Evolutionary conservation across 1,139 yeast species (phyloP).

Genomic region (Geotrichum macrosporum): DNA sequence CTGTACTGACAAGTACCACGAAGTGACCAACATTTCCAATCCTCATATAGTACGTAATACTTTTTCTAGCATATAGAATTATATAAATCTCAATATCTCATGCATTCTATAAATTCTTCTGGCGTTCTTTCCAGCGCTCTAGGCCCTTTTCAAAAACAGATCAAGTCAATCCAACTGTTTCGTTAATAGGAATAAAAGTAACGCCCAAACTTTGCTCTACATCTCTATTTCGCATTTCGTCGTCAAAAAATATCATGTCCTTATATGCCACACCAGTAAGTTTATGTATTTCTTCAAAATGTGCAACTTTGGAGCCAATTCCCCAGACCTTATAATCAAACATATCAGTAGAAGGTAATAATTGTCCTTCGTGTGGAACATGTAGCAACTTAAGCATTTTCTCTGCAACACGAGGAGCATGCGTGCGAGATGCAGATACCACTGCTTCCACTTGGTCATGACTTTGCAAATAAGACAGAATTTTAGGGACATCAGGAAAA

Average conservation of each 20-base stretch:
- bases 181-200: conserved; percentile 51
- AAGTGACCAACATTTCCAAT: not conserved
- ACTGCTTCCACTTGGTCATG: conserved; percentile 46
- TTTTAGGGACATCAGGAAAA: conserved; percentile 57
- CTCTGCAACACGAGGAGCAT: conserved; percentile 58
- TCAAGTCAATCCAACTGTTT: conserved; percentile 49
- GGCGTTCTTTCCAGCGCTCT: conserved; percentile 37
- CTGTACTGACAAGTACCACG: conserved; percentile 27
- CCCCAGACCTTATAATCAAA: conserved; percentile 65
- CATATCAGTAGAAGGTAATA: conserved; percentile 45
- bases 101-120: not conserved
- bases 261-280: conserved; percentile 47
- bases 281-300: conserved; percentile 48
- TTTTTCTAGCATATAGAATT: no score
- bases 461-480: conserved; percentile 42
- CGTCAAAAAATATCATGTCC: conserved; percentile 63
- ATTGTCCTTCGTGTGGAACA: conserved; percentile 37
- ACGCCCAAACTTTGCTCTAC: conserved; percentile 57
- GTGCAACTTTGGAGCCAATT: conserved; percentile 56
- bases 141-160: conserved; percentile 46
- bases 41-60: no score
- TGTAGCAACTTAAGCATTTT: conserved; percentile 49
- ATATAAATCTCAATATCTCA: no score
- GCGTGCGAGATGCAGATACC: conserved; percentile 65
- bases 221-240: conserved; percentile 62